These are phyloP conservation scores for Amanita jacksonii DNA, from an alignment of 768 basidiomycete genomes.

Conservation along the genomic window DNA sequence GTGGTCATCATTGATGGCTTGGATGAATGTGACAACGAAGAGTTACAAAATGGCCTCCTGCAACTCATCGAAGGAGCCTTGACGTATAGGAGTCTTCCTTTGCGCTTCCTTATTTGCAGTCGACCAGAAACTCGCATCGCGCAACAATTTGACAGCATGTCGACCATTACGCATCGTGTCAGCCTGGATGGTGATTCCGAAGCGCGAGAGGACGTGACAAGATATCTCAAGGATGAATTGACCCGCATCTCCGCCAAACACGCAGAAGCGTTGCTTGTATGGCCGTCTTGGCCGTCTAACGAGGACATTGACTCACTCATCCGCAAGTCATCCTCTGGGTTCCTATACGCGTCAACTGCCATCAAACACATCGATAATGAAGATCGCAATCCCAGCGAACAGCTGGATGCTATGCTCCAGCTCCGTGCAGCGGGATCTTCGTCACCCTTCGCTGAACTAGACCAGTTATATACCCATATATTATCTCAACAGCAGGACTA, in stretches of 20 bases:
- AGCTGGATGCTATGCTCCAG: background rate
- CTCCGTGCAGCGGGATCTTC: background rate
- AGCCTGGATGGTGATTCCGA: background rate
- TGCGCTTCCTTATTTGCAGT: slow-evolving; percentile 1
- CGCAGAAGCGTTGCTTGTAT: background rate
- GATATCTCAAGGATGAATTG: background rate
- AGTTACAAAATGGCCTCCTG: background rate
- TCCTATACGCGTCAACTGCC: background rate
- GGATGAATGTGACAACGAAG: background rate
- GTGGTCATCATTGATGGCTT: slow-evolving; percentile 1
- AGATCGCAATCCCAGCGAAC: background rate
- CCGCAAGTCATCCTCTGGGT: background rate
- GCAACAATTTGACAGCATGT: background rate
- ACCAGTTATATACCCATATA: background rate
- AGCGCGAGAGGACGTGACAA: background rate
- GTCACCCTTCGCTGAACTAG: background rate
- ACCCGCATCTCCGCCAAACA: background rate
- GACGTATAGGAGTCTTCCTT: background rate
- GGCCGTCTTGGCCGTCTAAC: background rate
- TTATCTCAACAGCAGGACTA: background rate
- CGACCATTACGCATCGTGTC: background rate
- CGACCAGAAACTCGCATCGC: background rate
- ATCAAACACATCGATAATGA: background rate
- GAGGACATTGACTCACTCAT: background rate
- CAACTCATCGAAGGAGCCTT: background rate